Base-by-base conservation (phyloP, 495 filamentous ascomycete genomes). In the Alectoria sarmentosa region DNA sequence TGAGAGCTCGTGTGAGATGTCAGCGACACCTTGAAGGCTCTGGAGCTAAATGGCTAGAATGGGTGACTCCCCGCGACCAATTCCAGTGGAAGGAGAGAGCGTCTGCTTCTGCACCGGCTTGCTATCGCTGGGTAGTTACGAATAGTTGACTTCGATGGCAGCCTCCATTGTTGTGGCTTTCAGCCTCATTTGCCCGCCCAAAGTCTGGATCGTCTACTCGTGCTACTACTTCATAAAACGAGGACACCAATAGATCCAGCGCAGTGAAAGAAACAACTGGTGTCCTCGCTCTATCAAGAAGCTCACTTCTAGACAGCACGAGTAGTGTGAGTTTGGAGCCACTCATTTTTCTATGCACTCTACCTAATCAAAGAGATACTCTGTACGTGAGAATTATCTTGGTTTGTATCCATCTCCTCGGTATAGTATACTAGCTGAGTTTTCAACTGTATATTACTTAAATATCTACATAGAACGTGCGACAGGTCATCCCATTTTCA, bases 101-200 rank as follows among this genome's bases (percentile, higher is more conserved):
- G 30, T 55, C 52, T 55, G 28, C 14, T 55, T 5, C 52, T 55
- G 49, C 52, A 17, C 30, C 10, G 52, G 19, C 52, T 34, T 55
- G 52, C 6, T 34, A n/a, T 55, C 28, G 52, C 52, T 55, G 17
- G 52, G 17, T 55, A 55, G 17, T 34, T 13, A 21, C 10, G 52
- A 34, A 34, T 21, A 30, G 13, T 21, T 34, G 52, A 55, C 52
- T 55, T 55, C 30, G 14, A 41, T 17, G 41, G 41, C 41, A 60
- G 34, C 23, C 32, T 59, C 32, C 37, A 37, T 4, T 34, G 4
- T 11, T 58, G 37, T 58, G 32, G 55, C 55, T 34, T 38, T 60
- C 41, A 39, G 41, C 58, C 58, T 41, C 23, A 41, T n/a, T 41
- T 60, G 34, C 36, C n/a, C 36, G 57, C 30, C 9, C 57, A 59